Conservation (phyloP, 345 rosid genomes). For the Syzygium grande region DNA sequence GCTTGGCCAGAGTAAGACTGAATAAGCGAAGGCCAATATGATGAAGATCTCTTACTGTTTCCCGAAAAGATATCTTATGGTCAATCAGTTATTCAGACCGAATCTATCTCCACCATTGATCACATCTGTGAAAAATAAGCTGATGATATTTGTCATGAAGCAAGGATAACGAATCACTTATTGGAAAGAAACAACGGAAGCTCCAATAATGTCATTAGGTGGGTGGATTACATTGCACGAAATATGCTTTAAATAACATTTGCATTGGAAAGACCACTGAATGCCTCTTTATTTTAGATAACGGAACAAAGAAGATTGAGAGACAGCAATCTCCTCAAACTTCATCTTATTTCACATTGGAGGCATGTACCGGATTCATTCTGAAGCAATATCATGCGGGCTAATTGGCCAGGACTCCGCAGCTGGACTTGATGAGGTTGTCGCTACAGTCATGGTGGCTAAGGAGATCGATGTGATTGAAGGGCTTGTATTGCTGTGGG, state of each 20-base stretch:
- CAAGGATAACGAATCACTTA: too few relatives aligned
- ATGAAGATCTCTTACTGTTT: neutral
- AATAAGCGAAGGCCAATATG: neutral
- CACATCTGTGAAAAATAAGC: neutral
- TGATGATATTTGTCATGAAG: too few relatives aligned
- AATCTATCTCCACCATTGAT: neutral
- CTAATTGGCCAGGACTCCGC: neutral
- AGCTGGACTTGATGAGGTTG: neutral
- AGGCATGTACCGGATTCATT: neutral
- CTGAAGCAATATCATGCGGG: neutral
- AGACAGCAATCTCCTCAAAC: neutral
- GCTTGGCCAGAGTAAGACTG: neutral
- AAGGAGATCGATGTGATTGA: conserved; percentile 9
- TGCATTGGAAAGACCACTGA: too few relatives aligned
- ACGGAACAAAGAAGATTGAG: neutral
- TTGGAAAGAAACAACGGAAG: too few relatives aligned
- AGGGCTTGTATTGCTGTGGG: conserved; percentile 17
- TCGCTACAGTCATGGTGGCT: neutral
- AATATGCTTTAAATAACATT: too few relatives aligned
- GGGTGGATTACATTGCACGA: too few relatives aligned
- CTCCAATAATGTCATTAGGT: too few relatives aligned
- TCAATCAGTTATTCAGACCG: neutral
- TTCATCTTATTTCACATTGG: neutral
- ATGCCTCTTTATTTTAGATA: neutral
- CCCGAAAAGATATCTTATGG: neutral